Conservation (phyloP, 306 rosid species). For the Arachis stenosperma region DNA sequence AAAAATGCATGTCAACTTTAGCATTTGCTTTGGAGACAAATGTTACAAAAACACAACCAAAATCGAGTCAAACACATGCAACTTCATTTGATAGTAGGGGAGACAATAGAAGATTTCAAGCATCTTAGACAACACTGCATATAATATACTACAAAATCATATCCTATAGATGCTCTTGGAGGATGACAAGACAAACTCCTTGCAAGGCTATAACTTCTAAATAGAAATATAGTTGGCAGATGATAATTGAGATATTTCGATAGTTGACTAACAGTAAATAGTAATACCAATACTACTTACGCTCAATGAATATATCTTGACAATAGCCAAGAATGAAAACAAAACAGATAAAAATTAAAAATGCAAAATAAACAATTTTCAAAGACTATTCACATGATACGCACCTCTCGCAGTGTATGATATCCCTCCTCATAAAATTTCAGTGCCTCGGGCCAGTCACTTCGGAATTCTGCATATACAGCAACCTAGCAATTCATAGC, state of each 20-base stretch:
- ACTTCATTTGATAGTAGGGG: constrained; percentile 33
- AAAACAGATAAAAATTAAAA: constrained; percentile 17
- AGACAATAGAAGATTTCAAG: constrained; percentile 4
- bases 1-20: constrained; percentile 28
- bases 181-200: constrained; percentile 13
- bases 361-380: neutral
- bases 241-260: neutral
- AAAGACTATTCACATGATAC: constrained; percentile 9
- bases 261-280: constrained; percentile 20
- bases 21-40: neutral
- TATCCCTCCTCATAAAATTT: constrained; percentile 93
- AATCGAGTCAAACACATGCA: constrained; percentile 20
- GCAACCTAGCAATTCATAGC: constrained; percentile 77
- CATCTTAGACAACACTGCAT: neutral
- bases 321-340: constrained; percentile 27
- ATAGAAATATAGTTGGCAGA: constrained; percentile 18
- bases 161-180: constrained; percentile 14
- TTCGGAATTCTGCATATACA: constrained; percentile 90
- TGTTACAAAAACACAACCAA: constrained; percentile 22
- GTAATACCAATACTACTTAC: constrained; percentile 13
- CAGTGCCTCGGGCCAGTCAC: constrained; percentile 93
- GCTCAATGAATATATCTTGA: constrained; percentile 1
- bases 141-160: neutral
- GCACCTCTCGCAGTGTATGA: constrained; percentile 83
- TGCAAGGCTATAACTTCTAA: constrained; percentile 12